Conservation (phyloP, 495 filamentous ascomycete species). For the Penicillium robsamsonii region DNA sequence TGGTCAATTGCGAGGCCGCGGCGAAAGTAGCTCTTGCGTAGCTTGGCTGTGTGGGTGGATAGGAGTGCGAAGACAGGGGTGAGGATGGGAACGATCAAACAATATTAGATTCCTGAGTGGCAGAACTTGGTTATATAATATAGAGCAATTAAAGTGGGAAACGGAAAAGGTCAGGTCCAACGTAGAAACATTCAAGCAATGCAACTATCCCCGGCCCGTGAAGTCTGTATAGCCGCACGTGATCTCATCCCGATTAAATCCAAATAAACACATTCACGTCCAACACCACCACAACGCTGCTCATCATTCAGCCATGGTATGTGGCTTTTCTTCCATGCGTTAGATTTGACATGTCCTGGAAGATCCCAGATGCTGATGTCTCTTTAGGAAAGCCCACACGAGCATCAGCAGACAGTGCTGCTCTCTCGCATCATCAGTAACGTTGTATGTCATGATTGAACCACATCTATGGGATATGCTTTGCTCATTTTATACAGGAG, state of each 20-base stretch:
- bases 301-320: conserved; percentile 19
- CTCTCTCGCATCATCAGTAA: conserved; percentile 96
- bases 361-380: background rate
- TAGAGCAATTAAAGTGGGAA: too few relatives aligned
- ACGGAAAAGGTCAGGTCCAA: background rate
- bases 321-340: background rate
- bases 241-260: conserved; percentile 12
- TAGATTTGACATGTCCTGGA: background rate
- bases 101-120: background rate
- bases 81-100: background rate
- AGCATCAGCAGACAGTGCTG: conserved; percentile 92
- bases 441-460: conserved; percentile 58
- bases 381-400: conserved; percentile 87
- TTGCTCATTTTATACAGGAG: conserved; percentile 56
- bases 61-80: too few relatives aligned
- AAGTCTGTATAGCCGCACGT: conserved; percentile 27
- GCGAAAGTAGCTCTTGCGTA: background rate
- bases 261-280: conserved; percentile 19
- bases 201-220: background rate
- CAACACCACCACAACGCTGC: background rate
- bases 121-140: background rate
- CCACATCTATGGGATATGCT: background rate
- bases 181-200: background rate
- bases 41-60: background rate
- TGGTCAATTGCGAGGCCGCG: background rate